These are phyloP conservation scores for Plasmodium chabaudi DNA, from an alignment of 169 alveolate genomes.

Conservation along the genomic window DNA sequence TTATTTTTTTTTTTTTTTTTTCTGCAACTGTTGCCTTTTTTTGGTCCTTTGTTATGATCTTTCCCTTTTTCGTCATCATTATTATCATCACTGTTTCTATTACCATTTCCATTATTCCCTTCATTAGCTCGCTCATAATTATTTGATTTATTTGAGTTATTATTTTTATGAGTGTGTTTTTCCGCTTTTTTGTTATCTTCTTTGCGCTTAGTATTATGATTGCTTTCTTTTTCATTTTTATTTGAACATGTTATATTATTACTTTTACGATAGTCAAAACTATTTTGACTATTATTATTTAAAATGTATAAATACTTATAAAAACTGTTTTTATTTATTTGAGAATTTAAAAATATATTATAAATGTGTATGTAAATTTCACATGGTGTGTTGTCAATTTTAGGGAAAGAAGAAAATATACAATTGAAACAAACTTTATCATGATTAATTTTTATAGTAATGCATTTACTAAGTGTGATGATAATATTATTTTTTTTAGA, in stretches of 20 bases:
- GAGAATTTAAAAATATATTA: no score
- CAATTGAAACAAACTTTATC: no score
- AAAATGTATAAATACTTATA: no score
- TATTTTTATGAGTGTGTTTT: not conserved
- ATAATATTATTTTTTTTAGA: no score
- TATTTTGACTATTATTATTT: no score
- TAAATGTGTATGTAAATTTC: no score
- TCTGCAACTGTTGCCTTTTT: not conserved
- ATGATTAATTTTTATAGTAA: no score
- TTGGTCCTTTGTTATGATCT: not conserved
- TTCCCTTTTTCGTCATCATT: not conserved
- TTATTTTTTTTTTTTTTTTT: conserved; percentile 10
- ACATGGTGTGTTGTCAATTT: no score
- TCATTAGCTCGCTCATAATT: not conserved
- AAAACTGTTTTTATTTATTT: no score
- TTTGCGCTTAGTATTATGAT: not conserved
- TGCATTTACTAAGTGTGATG: no score
- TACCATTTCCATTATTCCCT: not conserved
- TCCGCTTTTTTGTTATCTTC: not conserved
- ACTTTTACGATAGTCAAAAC: not conserved
- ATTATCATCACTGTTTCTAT: not conserved
- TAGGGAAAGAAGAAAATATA: no score
- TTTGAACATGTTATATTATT: not conserved
- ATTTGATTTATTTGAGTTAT: not conserved
- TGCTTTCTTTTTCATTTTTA: not conserved